A percentile compares a stretch with the other conserved stretches of the same genome.
phyloP scores from a whole-genome alignment of 768 basidiomycete species.

The Pholiota molesta region DNA sequence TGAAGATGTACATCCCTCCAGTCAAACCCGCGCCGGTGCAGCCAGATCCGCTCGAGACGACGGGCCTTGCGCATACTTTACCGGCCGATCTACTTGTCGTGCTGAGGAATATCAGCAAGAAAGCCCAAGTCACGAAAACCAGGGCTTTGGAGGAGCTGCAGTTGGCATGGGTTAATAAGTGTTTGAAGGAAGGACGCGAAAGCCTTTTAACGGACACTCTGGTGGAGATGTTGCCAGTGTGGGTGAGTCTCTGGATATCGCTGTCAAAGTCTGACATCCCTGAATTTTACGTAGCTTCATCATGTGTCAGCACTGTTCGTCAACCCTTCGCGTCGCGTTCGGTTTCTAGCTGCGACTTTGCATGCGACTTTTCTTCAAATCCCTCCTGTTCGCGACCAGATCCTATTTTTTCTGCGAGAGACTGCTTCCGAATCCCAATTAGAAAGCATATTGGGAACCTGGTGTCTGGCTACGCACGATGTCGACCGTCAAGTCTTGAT shows the following conservation, averaged over 20 bases:
- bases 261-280: slow-evolving; percentile 2
- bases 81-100: slow-evolving; percentile 85
- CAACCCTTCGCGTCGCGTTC: slow-evolving; percentile 79
- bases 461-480: slow-evolving; percentile 75
- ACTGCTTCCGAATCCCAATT: slow-evolving; percentile 49
- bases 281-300: slow-evolving; percentile 61
- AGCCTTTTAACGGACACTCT: slow-evolving; percentile 40
- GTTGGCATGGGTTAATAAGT: slow-evolving; percentile 63
- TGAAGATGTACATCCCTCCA: slow-evolving; percentile 88
- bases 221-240: slow-evolving; percentile 80
- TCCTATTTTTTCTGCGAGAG: slow-evolving; percentile 54
- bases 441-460: slow-evolving; percentile 67
- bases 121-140: slow-evolving; percentile 82
- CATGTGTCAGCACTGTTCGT: slow-evolving; percentile 83
- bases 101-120: slow-evolving; percentile 83
- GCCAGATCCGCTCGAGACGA: slow-evolving; percentile 86
- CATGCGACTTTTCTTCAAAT: slow-evolving; percentile 71
- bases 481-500: slow-evolving; percentile 63
- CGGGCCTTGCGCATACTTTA: slow-evolving; percentile 72
- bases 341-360: slow-evolving; percentile 57
- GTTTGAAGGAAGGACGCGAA: slow-evolving; percentile 44
- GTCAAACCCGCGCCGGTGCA: slow-evolving; percentile 73
- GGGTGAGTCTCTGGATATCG: slow-evolving; percentile 62
- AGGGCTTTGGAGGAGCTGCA: slow-evolving; percentile 87
- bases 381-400: slow-evolving; percentile 45